phyloP scores from a whole-genome alignment of 495 filamentous ascomycete genomes.

The Terfezia claveryi region DNA sequence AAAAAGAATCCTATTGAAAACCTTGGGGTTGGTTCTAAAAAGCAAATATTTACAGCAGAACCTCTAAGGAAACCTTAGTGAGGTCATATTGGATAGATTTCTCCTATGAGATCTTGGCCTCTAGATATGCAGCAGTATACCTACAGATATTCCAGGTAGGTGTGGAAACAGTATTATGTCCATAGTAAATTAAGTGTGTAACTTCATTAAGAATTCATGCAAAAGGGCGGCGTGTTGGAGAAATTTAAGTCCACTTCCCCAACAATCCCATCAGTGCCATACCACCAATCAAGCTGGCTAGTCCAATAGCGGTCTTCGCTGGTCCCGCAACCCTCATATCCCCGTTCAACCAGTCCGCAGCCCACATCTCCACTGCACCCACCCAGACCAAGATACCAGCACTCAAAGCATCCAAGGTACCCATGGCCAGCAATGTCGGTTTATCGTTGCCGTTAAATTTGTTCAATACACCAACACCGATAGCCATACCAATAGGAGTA shows the following conservation, averaged over 20 bases:
- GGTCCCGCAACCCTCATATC: constrained; percentile 18
- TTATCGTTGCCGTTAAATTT: constrained; percentile 35
- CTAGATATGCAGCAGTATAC: too few relatives aligned
- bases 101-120: too few relatives aligned
- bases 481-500: constrained; percentile 37
- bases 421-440: constrained; percentile 32
- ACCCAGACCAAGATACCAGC: constrained; percentile 40
- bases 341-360: constrained; percentile 31
- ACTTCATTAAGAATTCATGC: too few relatives aligned
- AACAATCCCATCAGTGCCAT: constrained; percentile 25
- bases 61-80: too few relatives aligned
- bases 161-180: too few relatives aligned
- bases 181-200: too few relatives aligned
- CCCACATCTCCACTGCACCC: constrained; percentile 38
- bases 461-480: constrained; percentile 32
- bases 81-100: too few relatives aligned
- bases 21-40: too few relatives aligned
- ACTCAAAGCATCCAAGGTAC: constrained; percentile 33
- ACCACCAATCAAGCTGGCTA: constrained; percentile 17
- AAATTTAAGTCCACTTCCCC: constrained; percentile 26
- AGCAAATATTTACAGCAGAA: too few relatives aligned
- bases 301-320: constrained; percentile 16
- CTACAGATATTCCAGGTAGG: too few relatives aligned
- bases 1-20: too few relatives aligned
- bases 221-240: not conserved